Evolutionary conservation across 164 flowering plant genomes (phyloP).

Genomic region (Macadamia tetraphylla): DNA sequence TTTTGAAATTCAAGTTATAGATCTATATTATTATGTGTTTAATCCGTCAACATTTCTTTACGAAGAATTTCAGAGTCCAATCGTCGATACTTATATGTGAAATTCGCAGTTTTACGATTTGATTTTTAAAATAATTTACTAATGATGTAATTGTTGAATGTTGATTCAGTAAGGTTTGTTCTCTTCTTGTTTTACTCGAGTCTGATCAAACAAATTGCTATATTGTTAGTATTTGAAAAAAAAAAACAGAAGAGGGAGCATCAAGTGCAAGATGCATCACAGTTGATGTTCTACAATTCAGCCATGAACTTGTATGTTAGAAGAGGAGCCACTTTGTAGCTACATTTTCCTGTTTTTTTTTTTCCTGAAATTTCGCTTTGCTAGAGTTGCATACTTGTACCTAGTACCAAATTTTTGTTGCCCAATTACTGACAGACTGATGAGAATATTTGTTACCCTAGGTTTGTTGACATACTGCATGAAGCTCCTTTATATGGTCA

Average conservation of each 20-base stretch:
- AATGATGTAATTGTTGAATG: not conserved
- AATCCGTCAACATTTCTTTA: not conserved
- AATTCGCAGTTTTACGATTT: not conserved
- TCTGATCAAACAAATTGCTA: no score
- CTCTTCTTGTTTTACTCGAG: no score
- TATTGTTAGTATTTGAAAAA: no score
- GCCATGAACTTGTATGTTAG: no score
- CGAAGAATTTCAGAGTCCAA: not conserved
- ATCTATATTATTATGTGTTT: not conserved
- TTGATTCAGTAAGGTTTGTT: not conserved
- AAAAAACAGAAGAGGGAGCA: no score
- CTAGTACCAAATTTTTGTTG: not conserved
- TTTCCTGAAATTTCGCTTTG: not conserved
- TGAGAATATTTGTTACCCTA: conserved; percentile 14
- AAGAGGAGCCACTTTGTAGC: no score
- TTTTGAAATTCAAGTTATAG: not conserved
- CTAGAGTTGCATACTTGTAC: not conserved
- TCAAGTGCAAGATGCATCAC: no score
- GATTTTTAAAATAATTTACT: not conserved
- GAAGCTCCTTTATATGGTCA: conserved; percentile 86
- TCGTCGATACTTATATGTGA: not conserved
- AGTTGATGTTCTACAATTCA: no score
- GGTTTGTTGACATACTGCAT: conserved; percentile 87
- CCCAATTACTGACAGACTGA: not conserved
- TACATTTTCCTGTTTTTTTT: no score